These are phyloP conservation scores for Saccharum spontaneum DNA, from an alignment of 176 grass and related monocot species.

Conservation along the genomic window DNA sequence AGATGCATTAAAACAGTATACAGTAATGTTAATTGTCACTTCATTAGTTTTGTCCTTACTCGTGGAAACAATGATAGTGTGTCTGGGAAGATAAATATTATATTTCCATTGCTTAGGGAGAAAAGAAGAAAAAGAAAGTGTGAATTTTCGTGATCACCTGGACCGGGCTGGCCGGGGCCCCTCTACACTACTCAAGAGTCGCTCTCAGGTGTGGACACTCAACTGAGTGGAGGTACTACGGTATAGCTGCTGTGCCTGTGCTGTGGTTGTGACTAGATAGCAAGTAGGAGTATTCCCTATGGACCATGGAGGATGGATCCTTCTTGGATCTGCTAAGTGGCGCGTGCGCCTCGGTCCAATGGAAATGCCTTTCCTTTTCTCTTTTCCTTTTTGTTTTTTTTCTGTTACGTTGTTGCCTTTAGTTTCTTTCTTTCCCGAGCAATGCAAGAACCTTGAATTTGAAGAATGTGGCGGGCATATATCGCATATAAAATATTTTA, in stretches of 20 bases:
- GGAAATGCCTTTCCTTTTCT: neutral
- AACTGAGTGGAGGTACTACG: too few species aligned
- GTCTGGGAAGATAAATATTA: neutral
- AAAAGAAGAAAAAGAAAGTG: neutral
- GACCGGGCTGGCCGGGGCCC: neutral
- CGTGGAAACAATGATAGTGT: neutral
- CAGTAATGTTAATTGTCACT: neutral
- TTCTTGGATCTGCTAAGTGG: slow-evolving; percentile 35
- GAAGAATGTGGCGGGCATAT: too few species aligned
- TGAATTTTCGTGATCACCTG: too few species aligned
- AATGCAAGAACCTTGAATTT: too few species aligned
- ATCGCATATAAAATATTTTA: too few species aligned
- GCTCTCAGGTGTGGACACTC: neutral
- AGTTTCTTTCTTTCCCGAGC: too few species aligned
- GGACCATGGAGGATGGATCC: neutral
- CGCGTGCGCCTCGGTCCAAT: slow-evolving; percentile 21
- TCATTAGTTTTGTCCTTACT: neutral
- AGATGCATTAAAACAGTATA: too few species aligned
- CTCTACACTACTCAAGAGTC: neutral
- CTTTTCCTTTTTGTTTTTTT: too few species aligned
- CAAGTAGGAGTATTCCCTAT: too few species aligned
- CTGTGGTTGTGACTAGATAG: neutral
- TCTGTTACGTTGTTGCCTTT: too few species aligned
- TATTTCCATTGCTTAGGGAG: neutral
- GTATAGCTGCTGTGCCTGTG: neutral